Evolutionary conservation across 2,329 filamentous ascomycete genomes (phyloP).

Genomic region (Alternaria ventricosa): DNA sequence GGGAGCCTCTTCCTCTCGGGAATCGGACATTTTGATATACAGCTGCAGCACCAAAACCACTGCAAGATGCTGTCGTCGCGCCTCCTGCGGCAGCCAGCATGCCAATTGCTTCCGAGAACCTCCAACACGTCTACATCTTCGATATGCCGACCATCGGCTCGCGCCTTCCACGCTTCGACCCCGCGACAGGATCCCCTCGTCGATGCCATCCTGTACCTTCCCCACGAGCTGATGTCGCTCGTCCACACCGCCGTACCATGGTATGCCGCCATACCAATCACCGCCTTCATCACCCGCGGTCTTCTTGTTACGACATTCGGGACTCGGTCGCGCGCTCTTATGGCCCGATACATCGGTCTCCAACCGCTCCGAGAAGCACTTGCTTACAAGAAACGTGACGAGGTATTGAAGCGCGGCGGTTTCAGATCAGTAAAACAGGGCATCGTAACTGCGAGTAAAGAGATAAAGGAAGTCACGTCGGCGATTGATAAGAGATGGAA

Average conservation of each 20-base stretch:
- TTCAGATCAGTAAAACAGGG: slow-evolving; percentile 31
- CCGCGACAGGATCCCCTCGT: slow-evolving; percentile 48
- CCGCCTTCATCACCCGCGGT: slow-evolving; percentile 59
- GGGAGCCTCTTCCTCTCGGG: slow-evolving; percentile 20
- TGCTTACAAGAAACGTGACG: slow-evolving; percentile 29
- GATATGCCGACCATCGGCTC: slow-evolving; percentile 23
- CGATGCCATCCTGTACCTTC: slow-evolving; percentile 52
- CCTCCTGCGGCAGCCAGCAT: slow-evolving; percentile 27
- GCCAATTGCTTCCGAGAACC: slow-evolving; percentile 33
- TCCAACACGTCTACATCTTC: slow-evolving; percentile 1
- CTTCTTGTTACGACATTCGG: slow-evolving; percentile 56
- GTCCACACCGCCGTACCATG: slow-evolving; percentile 64
- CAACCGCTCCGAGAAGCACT: slow-evolving; percentile 49
- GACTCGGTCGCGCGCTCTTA: slow-evolving; percentile 50
- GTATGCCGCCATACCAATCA: slow-evolving; percentile 61
- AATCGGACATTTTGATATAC: slow-evolving; percentile 15
- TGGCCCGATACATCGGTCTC: slow-evolving; percentile 52
- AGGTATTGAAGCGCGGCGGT: slow-evolving; percentile 25
- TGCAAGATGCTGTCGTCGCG: slow-evolving; percentile 32
- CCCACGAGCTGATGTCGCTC: slow-evolving; percentile 55
- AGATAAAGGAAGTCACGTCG: slow-evolving; percentile 27
- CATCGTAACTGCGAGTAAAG: slow-evolving; percentile 11
- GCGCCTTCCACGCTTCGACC: slow-evolving; percentile 60
- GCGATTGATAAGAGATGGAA: slow-evolving; percentile 41
- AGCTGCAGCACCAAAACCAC: slow-evolving; percentile 10